phyloP scores from a whole-genome alignment of 805 yeast species.

The Helenozyma baotianmanensis region DNA sequence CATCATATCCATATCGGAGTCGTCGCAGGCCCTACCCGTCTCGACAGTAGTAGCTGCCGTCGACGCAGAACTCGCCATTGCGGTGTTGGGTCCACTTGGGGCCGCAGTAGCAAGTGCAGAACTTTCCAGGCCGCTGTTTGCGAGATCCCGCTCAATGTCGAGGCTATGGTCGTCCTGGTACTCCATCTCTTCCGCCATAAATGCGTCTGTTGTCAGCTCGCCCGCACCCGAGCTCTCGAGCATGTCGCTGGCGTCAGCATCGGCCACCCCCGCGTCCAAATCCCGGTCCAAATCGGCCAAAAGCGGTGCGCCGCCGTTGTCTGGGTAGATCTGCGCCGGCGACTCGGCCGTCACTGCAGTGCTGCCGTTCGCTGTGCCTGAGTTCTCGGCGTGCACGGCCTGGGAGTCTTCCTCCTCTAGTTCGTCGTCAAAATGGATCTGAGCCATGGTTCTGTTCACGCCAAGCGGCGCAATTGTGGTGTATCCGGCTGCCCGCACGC shows the following conservation, averaged over 20 bases:
- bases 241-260: constrained; percentile 17
- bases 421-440: constrained; percentile 21
- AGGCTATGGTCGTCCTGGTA: constrained; percentile 37
- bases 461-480: constrained; percentile 35
- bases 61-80: constrained; percentile 4
- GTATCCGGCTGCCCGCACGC: constrained; percentile 33
- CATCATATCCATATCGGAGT: constrained; percentile 41
- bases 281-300: constrained; percentile 9
- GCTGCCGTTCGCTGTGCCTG: constrained; percentile 6
- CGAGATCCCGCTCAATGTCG: constrained; percentile 3
- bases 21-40: constrained; percentile 19
- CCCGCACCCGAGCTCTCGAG: constrained; percentile 16
- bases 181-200: constrained; percentile 46
- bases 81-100: constrained; percentile 1
- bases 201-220: constrained; percentile 35
- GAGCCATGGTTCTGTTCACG: constrained; percentile 36
- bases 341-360: not conserved
- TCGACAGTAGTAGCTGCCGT: constrained; percentile 16
- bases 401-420: constrained; percentile 7
- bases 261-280: constrained; percentile 18
- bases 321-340: not conserved
- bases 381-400: constrained; percentile 13
- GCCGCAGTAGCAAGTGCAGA: no score
- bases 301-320: not conserved
- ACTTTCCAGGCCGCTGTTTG: no score